phyloP scores from a whole-genome alignment of 1,284 basidiomycete genomes.

The Tremellales sp. region DNA sequence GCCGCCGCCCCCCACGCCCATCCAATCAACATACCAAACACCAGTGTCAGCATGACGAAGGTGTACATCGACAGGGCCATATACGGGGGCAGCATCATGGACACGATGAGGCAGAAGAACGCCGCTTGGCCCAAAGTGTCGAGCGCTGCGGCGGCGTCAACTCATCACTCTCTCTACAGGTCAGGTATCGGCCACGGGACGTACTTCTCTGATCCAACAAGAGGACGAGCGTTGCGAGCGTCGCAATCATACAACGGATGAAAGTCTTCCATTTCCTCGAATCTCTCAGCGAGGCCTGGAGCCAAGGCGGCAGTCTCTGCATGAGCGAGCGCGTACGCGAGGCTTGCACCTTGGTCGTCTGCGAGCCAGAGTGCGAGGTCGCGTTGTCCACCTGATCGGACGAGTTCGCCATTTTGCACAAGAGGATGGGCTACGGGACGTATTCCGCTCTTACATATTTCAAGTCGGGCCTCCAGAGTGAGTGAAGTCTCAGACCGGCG shows the following conservation, averaged over 20 bases:
- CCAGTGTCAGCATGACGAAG: conserved; percentile 52
- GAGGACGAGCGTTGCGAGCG: conserved; percentile 32
- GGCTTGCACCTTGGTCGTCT: too few relatives aligned
- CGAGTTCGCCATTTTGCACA: too few relatives aligned
- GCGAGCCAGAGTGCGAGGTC: too few relatives aligned
- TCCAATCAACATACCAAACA: conserved; percentile 62
- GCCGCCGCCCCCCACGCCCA: conserved; percentile 72
- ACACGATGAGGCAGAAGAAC: conserved; percentile 40
- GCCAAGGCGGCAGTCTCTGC: conserved; percentile 30
- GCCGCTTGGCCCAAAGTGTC: conserved; percentile 29
- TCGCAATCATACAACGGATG: conserved; percentile 33
- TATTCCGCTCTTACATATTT: too few relatives aligned
- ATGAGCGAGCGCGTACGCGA: too few relatives aligned
- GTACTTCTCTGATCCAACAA: conserved; percentile 31
- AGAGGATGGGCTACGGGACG: too few relatives aligned
- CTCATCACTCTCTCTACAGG: neutral
- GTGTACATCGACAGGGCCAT: conserved; percentile 42
- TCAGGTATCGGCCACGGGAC: conserved; percentile 5
- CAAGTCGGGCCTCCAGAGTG: too few relatives aligned
- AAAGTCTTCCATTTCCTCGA: conserved; percentile 44
- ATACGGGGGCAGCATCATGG: conserved; percentile 40
- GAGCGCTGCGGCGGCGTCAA: conserved; percentile 18
- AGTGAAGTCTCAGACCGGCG: too few relatives aligned
- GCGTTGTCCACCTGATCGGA: too few relatives aligned
- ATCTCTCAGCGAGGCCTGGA: conserved; percentile 18